Base-by-base conservation (phyloP, 169 alveolate species). In the Plasmodium cynomolgi region DNA sequence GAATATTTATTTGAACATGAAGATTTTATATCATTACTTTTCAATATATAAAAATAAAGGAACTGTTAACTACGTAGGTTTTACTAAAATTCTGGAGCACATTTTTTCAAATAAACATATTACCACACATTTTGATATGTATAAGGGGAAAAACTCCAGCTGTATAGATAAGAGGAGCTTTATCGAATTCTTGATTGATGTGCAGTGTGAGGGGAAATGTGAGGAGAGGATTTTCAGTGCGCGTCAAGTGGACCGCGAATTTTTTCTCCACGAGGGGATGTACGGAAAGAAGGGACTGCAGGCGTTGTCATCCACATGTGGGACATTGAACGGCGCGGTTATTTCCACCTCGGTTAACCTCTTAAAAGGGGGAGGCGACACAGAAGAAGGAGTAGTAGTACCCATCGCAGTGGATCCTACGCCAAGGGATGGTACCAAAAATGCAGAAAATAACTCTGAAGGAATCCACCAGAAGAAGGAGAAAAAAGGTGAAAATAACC, bases 31-130 rank as follows among this genome's bases (percentile, higher is more conserved):
- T 73, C 95, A 91, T 83, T 91, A 91, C 58, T 91, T 91, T 91
- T 91, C 95, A 4, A 81, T 91, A 20, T 91, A 91, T 91, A 91
- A 91, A 79, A 81, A 91, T 91, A 91, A 91, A 91, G 92, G 92
- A 1, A 83, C 71, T 29, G 84, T 91, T 44, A 91, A 91, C 62
- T 91, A 91, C 56, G 50, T 72, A n/a, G 95, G 95, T 4, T 91
- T 91, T 82, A 91, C 95, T 5, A 91, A 91, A 91, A 91, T 91
- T 34, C 62, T 91, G 58, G 95, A 91, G 56, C 95, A 91, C 75
- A 91, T 91, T 11, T 91, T 91, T 82, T 91, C 95, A 20, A 91
- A 91, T 82, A 91, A 72, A 31, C 92, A 91, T 34, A 91, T 91
- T 20, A 44, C 91, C 13, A 81, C 31, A 33, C 39, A 91, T 73